phyloP scores from a whole-genome alignment of 1,284 basidiomycete species.

The Puccinia triticina region DNA sequence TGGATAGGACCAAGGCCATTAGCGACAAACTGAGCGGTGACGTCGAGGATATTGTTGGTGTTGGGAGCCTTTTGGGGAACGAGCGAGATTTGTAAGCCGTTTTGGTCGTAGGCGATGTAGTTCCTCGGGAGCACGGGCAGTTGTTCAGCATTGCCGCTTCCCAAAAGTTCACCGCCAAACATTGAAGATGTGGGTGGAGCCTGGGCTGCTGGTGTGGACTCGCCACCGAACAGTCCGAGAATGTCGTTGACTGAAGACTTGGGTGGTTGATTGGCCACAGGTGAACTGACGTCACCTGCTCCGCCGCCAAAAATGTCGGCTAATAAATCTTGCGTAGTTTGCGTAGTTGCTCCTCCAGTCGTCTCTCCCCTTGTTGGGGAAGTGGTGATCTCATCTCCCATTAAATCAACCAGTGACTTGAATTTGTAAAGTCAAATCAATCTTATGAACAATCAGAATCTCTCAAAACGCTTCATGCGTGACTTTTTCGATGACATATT shows the following conservation, averaged over 20 bases:
- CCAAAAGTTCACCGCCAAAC: constrained; percentile 46
- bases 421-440: constrained; percentile 24
- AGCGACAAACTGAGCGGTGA: constrained; percentile 83
- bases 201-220: constrained; percentile 60
- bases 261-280: constrained; percentile 62
- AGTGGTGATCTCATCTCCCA: constrained; percentile 71
- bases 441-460: background rate
- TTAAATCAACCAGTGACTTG: constrained; percentile 70
- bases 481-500: background rate
- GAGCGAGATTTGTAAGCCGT: constrained; percentile 83
- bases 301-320: constrained; percentile 83
- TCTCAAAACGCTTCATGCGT: background rate
- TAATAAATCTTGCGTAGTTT: constrained; percentile 83
- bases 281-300: constrained; percentile 59
- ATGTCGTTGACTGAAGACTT: constrained; percentile 82
- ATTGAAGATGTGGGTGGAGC: constrained; percentile 56
- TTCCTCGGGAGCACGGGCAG: constrained; percentile 60
- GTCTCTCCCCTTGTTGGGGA: constrained; percentile 56
- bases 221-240: constrained; percentile 78
- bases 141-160: constrained; percentile 2
- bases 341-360: constrained; percentile 62
- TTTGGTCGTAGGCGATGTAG: constrained; percentile 88
- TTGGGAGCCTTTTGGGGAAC: constrained; percentile 78
- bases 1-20: constrained; percentile 66
- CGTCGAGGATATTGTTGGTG: constrained; percentile 83